Evolutionary conservation across 2,329 filamentous ascomycete genomes (phyloP), one percentile per base, ranked within the genome.

Genomic region (Aspergillus hortae): DNA sequence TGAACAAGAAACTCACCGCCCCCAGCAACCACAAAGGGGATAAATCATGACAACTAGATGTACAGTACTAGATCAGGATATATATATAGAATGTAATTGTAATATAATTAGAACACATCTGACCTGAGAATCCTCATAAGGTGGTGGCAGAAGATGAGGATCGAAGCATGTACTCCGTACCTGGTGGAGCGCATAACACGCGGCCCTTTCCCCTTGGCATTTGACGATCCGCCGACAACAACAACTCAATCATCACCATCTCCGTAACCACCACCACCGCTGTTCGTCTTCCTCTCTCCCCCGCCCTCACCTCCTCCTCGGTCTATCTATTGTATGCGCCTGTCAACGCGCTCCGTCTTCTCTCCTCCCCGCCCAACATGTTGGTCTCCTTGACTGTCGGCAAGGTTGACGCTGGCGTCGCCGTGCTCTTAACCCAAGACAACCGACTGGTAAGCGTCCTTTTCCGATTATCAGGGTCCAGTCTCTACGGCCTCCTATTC

Each of bases 341-440:
- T 49, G 12, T 33, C n/a, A 46, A 40, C 47, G 17, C 12, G 11
- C 32, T 42, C 21, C 7, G 17, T 33, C 19, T 48, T 21, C 23
- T 42, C 32, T 42, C 23, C 41, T 38, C 47, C 23, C 19, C 12
- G 21, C 33, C 51, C 61, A 81, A 70, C 46, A 97, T 99, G 94
- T 82, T 97, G 68, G 90, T 99, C 75, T 97, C 94, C 61, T 82
- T 99, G 70, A 97, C 92, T 46, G 94, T 99, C 74, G 94, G 94
- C 80, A 99, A 99, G 79, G 94, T 99, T 75, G 94, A 99, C 75
- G 94, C 94, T 66, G 94, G 94, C 75, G 92, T 99, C 69, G 95
- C 94, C 46, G 94, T 99, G 56, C 86, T 99, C 50, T 79, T 99
- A 67, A 99, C 94, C 44, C 89, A 95, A 69, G 94, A 99, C 74